phyloP scores from a whole-genome alignment of 2,329 filamentous ascomycete species.

The Arthrobotrys pseudoclavata region DNA sequence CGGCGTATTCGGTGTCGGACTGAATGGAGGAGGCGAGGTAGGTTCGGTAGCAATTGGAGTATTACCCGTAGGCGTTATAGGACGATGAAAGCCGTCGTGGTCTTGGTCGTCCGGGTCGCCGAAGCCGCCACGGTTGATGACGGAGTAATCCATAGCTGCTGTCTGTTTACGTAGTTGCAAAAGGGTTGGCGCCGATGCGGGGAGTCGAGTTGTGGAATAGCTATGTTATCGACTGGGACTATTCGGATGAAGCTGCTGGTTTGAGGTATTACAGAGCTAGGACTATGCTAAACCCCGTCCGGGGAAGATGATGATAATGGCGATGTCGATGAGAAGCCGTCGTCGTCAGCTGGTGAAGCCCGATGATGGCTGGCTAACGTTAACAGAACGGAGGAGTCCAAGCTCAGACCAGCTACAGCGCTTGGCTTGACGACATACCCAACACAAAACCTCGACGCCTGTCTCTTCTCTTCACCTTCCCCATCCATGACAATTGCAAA shows the following conservation, averaged over 20 bases:
- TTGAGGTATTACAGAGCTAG: not conserved
- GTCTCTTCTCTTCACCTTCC: not conserved
- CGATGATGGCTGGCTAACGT: slow-evolving; percentile 14
- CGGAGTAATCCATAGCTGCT: slow-evolving; percentile 55
- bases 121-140: slow-evolving; percentile 48
- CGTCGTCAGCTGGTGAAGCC: slow-evolving; percentile 25
- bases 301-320: not conserved
- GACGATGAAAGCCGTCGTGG: slow-evolving; percentile 51
- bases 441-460: slow-evolving; percentile 9
- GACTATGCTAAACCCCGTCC: not conserved
- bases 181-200: slow-evolving; percentile 45
- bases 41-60: slow-evolving; percentile 34
- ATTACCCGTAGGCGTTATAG: slow-evolving; percentile 38
- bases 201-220: slow-evolving; percentile 8
- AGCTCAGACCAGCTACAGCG: slow-evolving; percentile 11
- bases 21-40: slow-evolving; percentile 48
- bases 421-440: slow-evolving; percentile 30
- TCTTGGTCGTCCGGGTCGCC: slow-evolving; percentile 52
- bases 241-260: not conserved
- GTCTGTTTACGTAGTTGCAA: not conserved
- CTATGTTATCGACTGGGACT: not conserved
- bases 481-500: not conserved
- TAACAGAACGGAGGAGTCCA: slow-evolving; percentile 12
- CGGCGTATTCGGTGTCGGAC: slow-evolving; percentile 42
- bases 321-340: not conserved